Evolutionary conservation across 1,284 basidiomycete genomes (phyloP), one percentile per base, ranked within the genome.

Genomic region (Rhodotorula sp.): DNA sequence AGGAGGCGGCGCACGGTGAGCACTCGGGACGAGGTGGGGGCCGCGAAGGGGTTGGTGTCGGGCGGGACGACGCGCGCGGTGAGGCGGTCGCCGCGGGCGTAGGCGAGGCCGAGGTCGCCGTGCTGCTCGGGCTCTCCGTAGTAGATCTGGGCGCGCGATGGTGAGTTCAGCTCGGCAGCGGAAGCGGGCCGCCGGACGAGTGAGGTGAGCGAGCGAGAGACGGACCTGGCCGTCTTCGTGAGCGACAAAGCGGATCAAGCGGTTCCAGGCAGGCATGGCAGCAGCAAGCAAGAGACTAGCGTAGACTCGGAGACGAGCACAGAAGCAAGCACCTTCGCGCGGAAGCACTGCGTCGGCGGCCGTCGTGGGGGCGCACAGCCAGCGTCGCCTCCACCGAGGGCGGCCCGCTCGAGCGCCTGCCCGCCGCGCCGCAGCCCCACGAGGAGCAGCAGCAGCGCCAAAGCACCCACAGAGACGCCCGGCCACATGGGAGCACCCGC

Each of bases 191-290:
- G 34, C 5, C 27, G 27, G 25, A 48, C 27, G 21, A 42, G 21
- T 14, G 34, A 8, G 0, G 48, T 10, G 46, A 13, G 46, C 34
- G 27, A 27, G n/a, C n/a, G 48, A 12, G 25, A 25, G 45, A 27
- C 66, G 34, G 21, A 91, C 86, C 68, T 86, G 83, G 12, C 85
- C 84, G 1, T 90, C 91, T 82, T 91, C 91, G n/a, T 82, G 83
- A 19, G 91, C 91, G 25, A 90, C 85, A 80, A 93, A 93, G 68
- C 91, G 90, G 74, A 93, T 90, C 68, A 92, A 85, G 56, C 91
- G 88, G 21, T 34, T 9, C 60, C 60, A 61, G 19, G 53, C 53
- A 2, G 53, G 27, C 53, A 54, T 54, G 19, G 48, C 19, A 48
- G 48, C 10, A 25, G 34, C 34, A 5, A 34, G 34, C 34, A 34